Evolutionary conservation across 257 asterid genomes (phyloP).

Genomic region (Scutellaria baicalensis): DNA sequence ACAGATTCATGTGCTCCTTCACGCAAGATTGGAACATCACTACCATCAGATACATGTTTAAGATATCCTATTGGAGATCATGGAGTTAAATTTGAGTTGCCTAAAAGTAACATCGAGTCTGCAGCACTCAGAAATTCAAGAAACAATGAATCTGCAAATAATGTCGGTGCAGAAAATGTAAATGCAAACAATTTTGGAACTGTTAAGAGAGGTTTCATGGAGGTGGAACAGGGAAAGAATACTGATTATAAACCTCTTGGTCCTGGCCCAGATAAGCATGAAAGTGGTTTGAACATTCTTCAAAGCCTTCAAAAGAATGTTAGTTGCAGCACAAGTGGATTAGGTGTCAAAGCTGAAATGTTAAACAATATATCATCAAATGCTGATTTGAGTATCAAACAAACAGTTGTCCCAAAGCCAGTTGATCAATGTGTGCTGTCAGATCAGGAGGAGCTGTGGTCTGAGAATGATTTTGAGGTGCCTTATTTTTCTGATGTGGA

Average conservation of each 20-base stretch:
- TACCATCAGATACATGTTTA: conserved; percentile 1
- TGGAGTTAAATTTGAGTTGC: conserved; percentile 34
- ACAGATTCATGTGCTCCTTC: conserved; percentile 20
- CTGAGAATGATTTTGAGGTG: conserved; percentile 50
- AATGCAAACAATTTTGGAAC: conserved; percentile 16
- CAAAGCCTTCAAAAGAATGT: conserved; percentile 24
- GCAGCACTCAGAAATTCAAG: conserved; percentile 21
- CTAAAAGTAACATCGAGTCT: conserved; percentile 22
- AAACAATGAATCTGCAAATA: conserved; percentile 13
- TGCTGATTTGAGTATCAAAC: conserved; percentile 20
- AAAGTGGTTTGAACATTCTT: conserved; percentile 11
- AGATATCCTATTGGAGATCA: conserved; percentile 19
- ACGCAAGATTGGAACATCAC: conserved; percentile 17
- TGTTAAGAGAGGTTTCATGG: conserved; percentile 17
- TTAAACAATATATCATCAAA: conserved; percentile 22
- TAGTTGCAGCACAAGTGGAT: conserved; percentile 16
- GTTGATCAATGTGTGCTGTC: conserved; percentile 17
- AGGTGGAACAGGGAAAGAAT: conserved; percentile 27
- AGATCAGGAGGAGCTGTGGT: conserved; percentile 42
- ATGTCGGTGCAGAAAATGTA: conserved; percentile 19
- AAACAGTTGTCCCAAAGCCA: conserved; percentile 9
- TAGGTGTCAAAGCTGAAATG: conserved; percentile 9
- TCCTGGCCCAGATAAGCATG: conserved; percentile 14
- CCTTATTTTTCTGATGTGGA: conserved; percentile 78
- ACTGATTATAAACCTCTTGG: conserved; percentile 10